phyloP scores from a whole-genome alignment of 805 yeast species.

The Wickerhamomyces tratensis region DNA sequence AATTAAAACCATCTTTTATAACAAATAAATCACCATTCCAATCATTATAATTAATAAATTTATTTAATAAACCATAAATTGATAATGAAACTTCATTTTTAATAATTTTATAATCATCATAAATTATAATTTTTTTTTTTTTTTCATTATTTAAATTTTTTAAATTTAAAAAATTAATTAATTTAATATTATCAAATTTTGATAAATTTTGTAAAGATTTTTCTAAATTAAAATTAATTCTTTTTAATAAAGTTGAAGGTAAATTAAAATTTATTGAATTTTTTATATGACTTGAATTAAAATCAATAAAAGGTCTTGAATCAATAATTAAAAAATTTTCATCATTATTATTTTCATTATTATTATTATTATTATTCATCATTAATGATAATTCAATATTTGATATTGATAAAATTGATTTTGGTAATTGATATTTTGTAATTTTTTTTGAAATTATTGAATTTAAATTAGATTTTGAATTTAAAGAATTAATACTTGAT shows the following conservation, averaged over 20 bases:
- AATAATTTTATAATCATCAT: conserved; percentile 12
- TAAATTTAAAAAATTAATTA: conserved; percentile 24
- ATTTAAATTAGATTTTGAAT: too few species aligned
- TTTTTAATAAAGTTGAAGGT: conserved; percentile 80
- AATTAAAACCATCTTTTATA: conserved; percentile 31
- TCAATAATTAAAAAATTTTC: conserved; percentile 47
- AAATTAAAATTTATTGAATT: conserved; percentile 70
- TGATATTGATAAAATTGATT: conserved; percentile 1
- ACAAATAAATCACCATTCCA: conserved; percentile 34
- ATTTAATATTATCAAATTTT: conserved; percentile 33
- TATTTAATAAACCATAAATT: conserved; percentile 37
- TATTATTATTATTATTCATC: background rate
- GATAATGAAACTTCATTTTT: conserved; percentile 23
- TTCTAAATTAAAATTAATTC: conserved; percentile 59
- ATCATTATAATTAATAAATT: conserved; percentile 29
- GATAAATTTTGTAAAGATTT: conserved; percentile 57
- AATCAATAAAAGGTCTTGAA: conserved; percentile 75
- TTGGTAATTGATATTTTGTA: too few species aligned
- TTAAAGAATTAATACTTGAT: too few species aligned
- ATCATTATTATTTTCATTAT: background rate
- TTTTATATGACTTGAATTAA: conserved; percentile 42
- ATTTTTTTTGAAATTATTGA: too few species aligned
- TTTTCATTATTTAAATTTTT: conserved; percentile 10
- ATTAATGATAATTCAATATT: conserved; percentile 4
- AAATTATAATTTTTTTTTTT: conserved; percentile 10